phyloP scores from a whole-genome alignment of 2,329 filamentous ascomycete species.

The Malbranchea zuffiana region DNA sequence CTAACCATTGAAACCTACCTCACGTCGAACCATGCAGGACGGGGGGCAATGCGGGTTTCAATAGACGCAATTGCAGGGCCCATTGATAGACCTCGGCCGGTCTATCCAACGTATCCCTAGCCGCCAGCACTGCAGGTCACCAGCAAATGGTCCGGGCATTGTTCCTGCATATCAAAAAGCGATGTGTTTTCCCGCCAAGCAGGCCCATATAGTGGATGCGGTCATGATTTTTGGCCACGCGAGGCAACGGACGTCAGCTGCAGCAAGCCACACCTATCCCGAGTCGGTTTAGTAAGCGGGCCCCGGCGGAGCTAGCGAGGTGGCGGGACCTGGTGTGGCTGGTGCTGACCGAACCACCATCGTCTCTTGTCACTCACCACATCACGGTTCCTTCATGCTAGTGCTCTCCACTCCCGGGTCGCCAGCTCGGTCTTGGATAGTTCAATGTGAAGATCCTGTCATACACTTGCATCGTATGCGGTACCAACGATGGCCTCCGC shows the following conservation, averaged over 20 bases:
- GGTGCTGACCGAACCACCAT: slow-evolving; percentile 1
- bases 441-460: slow-evolving; percentile 7
- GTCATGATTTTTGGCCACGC: slow-evolving; percentile 13
- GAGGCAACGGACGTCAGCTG: slow-evolving; percentile 13
- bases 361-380: neutral
- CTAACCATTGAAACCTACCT: no score
- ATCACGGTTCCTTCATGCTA: neutral
- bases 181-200: slow-evolving; percentile 10
- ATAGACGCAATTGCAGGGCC: no score
- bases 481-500: no score
- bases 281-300: neutral
- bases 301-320: slow-evolving; percentile 9
- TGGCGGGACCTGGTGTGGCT: slow-evolving; percentile 12
- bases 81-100: no score
- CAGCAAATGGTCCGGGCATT: no score
- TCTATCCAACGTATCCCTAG: no score
- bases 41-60: no score
- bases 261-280: slow-evolving; percentile 7
- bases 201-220: slow-evolving; percentile 5
- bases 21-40: no score
- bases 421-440: slow-evolving; percentile 1
- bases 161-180: no score
- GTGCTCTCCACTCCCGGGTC: slow-evolving; percentile 7
- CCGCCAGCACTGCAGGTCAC: no score
- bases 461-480: slow-evolving; percentile 5